Base-by-base conservation (phyloP, 1,284 basidiomycete species). In the Lentinus polychrous region DNA sequence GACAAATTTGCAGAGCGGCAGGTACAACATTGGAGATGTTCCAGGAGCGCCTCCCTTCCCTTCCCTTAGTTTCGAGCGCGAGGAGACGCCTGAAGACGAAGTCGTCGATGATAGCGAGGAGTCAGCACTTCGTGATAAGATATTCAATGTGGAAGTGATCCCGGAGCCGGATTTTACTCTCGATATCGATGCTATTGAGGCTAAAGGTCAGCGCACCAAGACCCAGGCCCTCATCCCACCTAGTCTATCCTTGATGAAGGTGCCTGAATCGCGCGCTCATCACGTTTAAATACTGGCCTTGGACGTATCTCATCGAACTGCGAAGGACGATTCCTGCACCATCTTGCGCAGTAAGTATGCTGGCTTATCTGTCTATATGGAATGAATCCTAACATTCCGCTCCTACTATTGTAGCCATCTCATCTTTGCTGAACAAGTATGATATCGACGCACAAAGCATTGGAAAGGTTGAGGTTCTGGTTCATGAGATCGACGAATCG, bases 11-110 rank as follows among this genome's bases (percentile, higher is more conserved):
- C 27, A 48, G 47, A 48, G 18, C n/a, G 47, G 40, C 2, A 38
- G 47, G 11, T 48, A 48, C 20, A 48, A 48, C 41, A 37, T 48
- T 20, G 47, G 47, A 14, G 41, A 43, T 32, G 47, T 33, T 14
- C 41, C 41, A 8, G 47, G 34, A 8, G 47, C 39, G 23, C 24
- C 41, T 17, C 47, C 47, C 8, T 48, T 48, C 47, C 47, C 47
- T 2, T 43, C 39, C n/a, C 24, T 48, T 17, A 32, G 31, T 11
- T 48, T 32, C 47, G 41, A 17, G 11, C 5, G n/a, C 3, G 47
- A 48, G 23, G 34, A 17, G 33, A 48, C 47, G 33, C 47, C 47
- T n/a, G 47, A 42, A 17, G 47, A 48, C 40, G 47, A 48, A 20
- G 18, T 48, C 10, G 47, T 48, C 17, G 47, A 48, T 37, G 47